phyloP scores from a whole-genome alignment of 495 filamentous ascomycete species.

The Amorphotheca resinae region DNA sequence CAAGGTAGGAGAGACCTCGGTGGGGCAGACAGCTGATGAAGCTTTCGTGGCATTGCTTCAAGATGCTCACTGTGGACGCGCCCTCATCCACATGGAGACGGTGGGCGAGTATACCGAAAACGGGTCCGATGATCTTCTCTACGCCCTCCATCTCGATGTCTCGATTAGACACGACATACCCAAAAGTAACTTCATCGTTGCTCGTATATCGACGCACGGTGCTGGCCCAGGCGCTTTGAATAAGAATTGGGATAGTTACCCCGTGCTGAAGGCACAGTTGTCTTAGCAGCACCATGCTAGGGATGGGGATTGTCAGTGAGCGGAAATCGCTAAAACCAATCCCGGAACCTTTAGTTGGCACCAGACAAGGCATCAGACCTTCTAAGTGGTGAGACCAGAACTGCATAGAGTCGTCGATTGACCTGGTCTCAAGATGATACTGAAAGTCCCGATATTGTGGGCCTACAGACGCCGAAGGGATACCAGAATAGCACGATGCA shows the following conservation, averaged over 20 bases:
- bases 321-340: too few relatives aligned
- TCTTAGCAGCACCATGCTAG: not conserved
- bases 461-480: too few relatives aligned
- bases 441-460: too few relatives aligned
- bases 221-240: not conserved
- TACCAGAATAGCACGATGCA: too few relatives aligned
- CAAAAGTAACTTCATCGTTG: constrained; percentile 35
- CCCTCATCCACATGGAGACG: not conserved
- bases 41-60: not conserved
- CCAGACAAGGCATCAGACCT: not conserved
- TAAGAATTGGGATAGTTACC: not conserved
- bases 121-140: not conserved
- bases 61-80: not conserved
- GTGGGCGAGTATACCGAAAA: not conserved
- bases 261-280: not conserved
- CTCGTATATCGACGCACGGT: not conserved
- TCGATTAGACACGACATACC: not conserved
- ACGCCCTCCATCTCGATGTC: not conserved
- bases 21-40: too few relatives aligned
- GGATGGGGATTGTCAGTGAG: not conserved
- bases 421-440: not conserved
- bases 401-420: not conserved
- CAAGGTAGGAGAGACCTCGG: too few relatives aligned
- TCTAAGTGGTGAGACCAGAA: not conserved
- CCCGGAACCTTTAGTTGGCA: too few relatives aligned